Evolutionary conservation across 495 filamentous ascomycete genomes (phyloP).

Genomic region (Penicillium antarcticum): DNA sequence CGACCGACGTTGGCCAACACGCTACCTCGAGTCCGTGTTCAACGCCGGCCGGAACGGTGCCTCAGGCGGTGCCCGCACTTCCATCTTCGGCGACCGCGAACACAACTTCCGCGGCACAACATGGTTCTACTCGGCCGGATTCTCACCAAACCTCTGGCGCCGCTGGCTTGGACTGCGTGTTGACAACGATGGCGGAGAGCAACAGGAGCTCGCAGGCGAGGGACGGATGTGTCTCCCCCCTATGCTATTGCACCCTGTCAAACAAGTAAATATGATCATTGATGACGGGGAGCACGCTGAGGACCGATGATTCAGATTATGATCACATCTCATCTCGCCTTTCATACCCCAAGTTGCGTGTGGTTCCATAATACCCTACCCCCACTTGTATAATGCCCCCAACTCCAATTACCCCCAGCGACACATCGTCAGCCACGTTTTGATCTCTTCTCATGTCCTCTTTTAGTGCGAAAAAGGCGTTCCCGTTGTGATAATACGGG

Average conservation of each 20-base stretch:
- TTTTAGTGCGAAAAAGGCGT: conserved; percentile 8
- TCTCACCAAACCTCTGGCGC: conserved; percentile 76
- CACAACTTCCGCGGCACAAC: conserved; percentile 86
- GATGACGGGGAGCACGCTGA: conserved; percentile 45
- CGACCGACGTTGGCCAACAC: conserved; percentile 82
- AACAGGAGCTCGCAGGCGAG: conserved; percentile 71
- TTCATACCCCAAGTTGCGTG: background rate
- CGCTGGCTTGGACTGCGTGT: conserved; percentile 84
- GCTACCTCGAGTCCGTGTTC: conserved; percentile 75
- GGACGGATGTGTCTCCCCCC: conserved; percentile 91
- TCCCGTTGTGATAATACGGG: background rate
- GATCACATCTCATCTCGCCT: background rate
- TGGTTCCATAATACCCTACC: background rate
- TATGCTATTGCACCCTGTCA: conserved; percentile 91
- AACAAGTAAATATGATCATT: conserved; percentile 75
- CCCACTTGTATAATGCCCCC: conserved; percentile 3
- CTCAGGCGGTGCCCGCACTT: conserved; percentile 65
- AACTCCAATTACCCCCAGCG: background rate
- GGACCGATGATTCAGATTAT: conserved; percentile 12
- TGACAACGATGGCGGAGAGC: conserved; percentile 82
- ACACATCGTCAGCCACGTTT: conserved; percentile 1
- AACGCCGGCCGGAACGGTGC: conserved; percentile 84
- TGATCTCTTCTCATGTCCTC: background rate
- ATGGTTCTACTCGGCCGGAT: conserved; percentile 94
- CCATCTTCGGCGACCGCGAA: conserved; percentile 80